phyloP scores from a whole-genome alignment of 139 green algal genomes.

The Micromonas commoda region DNA sequence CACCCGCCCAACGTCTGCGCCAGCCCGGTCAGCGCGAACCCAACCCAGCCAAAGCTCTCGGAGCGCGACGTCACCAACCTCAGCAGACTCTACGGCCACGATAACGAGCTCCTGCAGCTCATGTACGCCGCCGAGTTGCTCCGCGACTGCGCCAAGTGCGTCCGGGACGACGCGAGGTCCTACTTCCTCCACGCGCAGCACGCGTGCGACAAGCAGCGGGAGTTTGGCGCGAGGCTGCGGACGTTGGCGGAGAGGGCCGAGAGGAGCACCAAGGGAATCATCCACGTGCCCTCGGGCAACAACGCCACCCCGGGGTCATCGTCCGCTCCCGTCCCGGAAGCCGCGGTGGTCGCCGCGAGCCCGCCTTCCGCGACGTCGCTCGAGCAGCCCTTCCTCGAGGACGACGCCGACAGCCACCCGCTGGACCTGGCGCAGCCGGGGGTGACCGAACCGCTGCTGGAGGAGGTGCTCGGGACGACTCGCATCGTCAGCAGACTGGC shows the following conservation, averaged over 20 bases:
- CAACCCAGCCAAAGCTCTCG: neutral
- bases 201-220: neutral
- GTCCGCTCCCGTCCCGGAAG: too few species aligned
- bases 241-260: neutral
- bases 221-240: neutral
- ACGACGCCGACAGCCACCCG: neutral
- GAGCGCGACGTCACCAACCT: neutral
- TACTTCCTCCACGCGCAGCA: neutral
- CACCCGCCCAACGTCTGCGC: too few species aligned
- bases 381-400: too few species aligned
- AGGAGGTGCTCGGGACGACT: neutral
- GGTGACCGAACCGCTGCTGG: neutral
- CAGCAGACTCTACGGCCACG: neutral
- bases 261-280: neutral
- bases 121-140: neutral
- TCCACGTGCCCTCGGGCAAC: too few species aligned
- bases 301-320: too few species aligned
- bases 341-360: too few species aligned
- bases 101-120: neutral
- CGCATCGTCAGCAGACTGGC: neutral
- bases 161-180: neutral
- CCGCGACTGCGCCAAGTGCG: neutral
- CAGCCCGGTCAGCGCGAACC: neutral
- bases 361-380: too few species aligned
- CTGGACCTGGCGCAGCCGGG: too few species aligned